Base-by-base conservation (phyloP, 129 eudicot genomes). In the Flaveria brownii region DNA sequence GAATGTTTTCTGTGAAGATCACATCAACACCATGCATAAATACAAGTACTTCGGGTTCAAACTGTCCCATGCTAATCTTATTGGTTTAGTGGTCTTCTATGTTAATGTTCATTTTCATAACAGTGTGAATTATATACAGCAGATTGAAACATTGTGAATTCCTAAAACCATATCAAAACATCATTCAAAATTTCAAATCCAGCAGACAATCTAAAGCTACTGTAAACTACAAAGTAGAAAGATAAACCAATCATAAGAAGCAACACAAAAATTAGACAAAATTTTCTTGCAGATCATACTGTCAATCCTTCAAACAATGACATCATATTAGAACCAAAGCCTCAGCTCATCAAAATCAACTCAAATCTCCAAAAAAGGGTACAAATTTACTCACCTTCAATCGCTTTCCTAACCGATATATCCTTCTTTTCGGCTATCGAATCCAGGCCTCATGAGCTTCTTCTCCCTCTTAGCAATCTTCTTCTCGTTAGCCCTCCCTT, bases 371-470 rank as follows among this genome's bases (percentile, higher is more conserved):
- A 72, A 51, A 65, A 39, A 71, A 47, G 63, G 64, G 41, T 73
- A 20, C 8, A 77, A 56, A 62, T 57, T 54, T 28, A 36, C 8
- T 36, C 41, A 36, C 81, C 78, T 65, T 81, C 22, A 80, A 57
- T 30, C 68, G 12, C 49, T 39, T 46, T 80, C 81, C 1, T 75
- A 84, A 64, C 88, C 91, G 57, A 91, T 87, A 62, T 76, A 95
- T 5, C 94, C 96, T 51, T 87, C 89, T 83, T 91, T 95, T 33
- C 97, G 76, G 1, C 99, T 97, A 80, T 95, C 97, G 49, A 95
- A 95, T 62, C 97, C 97, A 5, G 99, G 96, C 89, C 99, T 80
- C 99, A 87, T 91, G 42, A 95, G 88, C 85, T 95, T 95, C 97
- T 95, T 91, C 80, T 95, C 99, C 20, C 99, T 82, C 84, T 89